phyloP scores from a whole-genome alignment of 148 eudicot genomes.

The Mesembryanthemum crystallinum region DNA sequence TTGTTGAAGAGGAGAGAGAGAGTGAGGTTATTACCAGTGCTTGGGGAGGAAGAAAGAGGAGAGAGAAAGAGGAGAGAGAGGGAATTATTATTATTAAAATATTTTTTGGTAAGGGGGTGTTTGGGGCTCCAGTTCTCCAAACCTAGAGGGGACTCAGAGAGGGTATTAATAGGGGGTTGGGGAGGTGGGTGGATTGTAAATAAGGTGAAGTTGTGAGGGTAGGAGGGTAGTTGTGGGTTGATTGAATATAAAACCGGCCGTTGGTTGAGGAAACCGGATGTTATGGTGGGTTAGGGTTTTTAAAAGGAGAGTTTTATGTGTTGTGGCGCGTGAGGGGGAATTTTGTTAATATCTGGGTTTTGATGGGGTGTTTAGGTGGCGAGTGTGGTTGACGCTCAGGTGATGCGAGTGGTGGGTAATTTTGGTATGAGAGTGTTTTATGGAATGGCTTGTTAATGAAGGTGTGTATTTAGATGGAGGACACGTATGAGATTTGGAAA shows the following conservation, averaged over 20 bases:
- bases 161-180: conserved; percentile 28
- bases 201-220: not conserved
- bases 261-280: conserved; percentile 29
- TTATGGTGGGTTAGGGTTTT: not conserved
- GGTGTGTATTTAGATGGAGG: not conserved
- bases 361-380: not conserved
- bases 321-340: not conserved
- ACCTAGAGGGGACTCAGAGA: conserved; percentile 30
- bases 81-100: not conserved
- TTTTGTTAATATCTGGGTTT: not conserved
- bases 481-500: conserved; percentile 19
- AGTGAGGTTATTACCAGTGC: not conserved
- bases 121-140: conserved; percentile 35
- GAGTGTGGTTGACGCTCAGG: not conserved
- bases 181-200: conserved; percentile 4
- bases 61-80: not conserved
- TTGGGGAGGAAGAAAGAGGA: conserved; percentile 11
- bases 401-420: not conserved
- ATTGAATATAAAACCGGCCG: conserved; percentile 18
- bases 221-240: not conserved
- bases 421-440: not conserved
- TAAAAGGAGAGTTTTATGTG: too few relatives aligned
- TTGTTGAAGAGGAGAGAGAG: conserved; percentile 26
- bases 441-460: conserved; percentile 2
- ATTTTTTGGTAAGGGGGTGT: conserved; percentile 23